Evolutionary conservation across 2,329 filamentous ascomycete genomes (phyloP), one percentile per base, ranked within the genome.

Genomic region (Claviceps capensis): DNA sequence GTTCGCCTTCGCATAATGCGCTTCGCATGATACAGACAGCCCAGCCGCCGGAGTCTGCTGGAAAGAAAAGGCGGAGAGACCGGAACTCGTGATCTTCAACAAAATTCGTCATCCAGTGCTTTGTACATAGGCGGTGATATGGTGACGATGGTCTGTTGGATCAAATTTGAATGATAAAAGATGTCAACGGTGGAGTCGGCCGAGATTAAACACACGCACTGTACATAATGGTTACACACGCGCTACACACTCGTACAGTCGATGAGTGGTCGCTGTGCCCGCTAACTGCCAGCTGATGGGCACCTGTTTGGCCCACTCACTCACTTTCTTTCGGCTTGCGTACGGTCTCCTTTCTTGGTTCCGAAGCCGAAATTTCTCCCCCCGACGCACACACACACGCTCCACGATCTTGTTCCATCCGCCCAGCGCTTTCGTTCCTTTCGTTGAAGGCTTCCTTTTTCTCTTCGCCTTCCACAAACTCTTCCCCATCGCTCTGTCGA

Each of bases 331-430:
- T 50, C 51, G 52, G 50, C 52, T 52, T 44, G 17, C 54, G 43
- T 6, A 45, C 37, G 13, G 47, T 56, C 53, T 52, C 56, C 56
- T 57, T 57, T 56, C 56, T 41, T 53, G 19, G 53, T 52, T 52
- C 53, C 49, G 52, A 55, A 54, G 41, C 54, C 53, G 57, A 58
- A 58, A 57, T 57, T 57, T 56, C 57, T 50, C 50, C 45, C 51
- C 55, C 50, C 22, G 53, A 49, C 50, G n/a, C 22, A 40, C 34
- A 48, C 47, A 16, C 53, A 47, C 55, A 14, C 52, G 38, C 51
- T 52, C 55, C 53, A 52, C 55, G 53, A 53, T 54, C 52, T 49
- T 51, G 52, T 53, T 52, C 54, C 46, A 52, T 52, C 53, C 53
- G 47, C 55, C 52, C 53, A 54, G 52, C 55, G 54, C 52, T 49